Evolutionary conservation across 2,329 filamentous ascomycete genomes (phyloP).

Genomic region (Sarocladiaceae sp.): DNA sequence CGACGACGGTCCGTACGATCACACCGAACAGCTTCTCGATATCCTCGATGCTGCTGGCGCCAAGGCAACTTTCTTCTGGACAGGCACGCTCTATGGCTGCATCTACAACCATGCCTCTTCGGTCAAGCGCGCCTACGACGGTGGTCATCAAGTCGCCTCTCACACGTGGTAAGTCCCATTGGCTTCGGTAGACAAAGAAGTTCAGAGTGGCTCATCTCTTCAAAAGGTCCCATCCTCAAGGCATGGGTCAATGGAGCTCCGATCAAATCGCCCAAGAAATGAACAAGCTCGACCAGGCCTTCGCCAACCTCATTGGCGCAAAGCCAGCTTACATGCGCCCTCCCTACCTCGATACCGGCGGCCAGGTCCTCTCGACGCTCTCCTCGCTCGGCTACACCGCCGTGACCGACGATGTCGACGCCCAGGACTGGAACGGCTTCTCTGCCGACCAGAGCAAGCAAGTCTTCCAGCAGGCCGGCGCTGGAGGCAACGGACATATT

Average conservation of each 20-base stretch:
- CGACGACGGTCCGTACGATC: constrained; percentile 46
- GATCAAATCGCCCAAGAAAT: constrained; percentile 39
- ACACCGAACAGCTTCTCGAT: constrained; percentile 43
- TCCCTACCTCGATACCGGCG: constrained; percentile 41
- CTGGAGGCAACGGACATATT: constrained; percentile 43
- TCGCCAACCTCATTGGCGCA: constrained; percentile 42
- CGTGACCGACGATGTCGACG: constrained; percentile 55
- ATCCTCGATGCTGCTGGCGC: constrained; percentile 39
- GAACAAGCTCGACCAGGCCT: constrained; percentile 42
- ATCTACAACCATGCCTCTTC: constrained; percentile 43
- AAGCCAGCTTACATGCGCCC: constrained; percentile 45
- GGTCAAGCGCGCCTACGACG: constrained; percentile 45
- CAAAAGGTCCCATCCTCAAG: constrained; percentile 35
- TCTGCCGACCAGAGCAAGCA: constrained; percentile 44
- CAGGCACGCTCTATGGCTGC: constrained; percentile 43
- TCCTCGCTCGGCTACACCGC: constrained; percentile 49
- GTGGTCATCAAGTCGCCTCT: constrained; percentile 47
- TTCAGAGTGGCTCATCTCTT: too few relatives aligned
- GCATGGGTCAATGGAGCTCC: constrained; percentile 32
- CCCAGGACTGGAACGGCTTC: constrained; percentile 53
- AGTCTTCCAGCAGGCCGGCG: constrained; percentile 39
- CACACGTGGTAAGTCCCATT: constrained; percentile 39
- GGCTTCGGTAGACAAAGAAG: too few relatives aligned
- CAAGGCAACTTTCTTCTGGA: constrained; percentile 50
- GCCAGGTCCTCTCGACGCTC: constrained; percentile 35